A percentile compares a stretch with the other conserved stretches of the same genome.
phyloP scores from a whole-genome alignment of 169 alveolate genomes.

The Eimeria nieschulzi region DNA sequence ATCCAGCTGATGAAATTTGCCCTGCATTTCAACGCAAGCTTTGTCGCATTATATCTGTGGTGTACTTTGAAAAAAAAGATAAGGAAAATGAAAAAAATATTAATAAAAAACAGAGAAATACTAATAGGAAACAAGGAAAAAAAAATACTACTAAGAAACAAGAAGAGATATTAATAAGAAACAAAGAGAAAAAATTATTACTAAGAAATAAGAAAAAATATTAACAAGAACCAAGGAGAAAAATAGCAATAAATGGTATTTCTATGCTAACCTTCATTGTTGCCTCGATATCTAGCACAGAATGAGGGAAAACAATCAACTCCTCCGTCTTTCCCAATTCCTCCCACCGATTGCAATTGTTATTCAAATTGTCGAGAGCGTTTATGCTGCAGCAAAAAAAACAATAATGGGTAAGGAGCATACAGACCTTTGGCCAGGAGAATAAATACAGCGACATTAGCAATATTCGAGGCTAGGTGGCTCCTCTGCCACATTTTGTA shows the following conservation, averaged over 20 bases:
- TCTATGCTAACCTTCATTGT: background rate
- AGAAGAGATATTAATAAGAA: too few relatives aligned
- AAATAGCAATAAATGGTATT: too few relatives aligned
- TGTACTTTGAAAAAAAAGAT: too few relatives aligned
- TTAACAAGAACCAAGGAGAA: background rate
- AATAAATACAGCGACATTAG: too few relatives aligned
- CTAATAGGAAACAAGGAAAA: too few relatives aligned
- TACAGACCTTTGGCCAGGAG: too few relatives aligned
- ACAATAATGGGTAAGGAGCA: background rate
- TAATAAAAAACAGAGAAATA: too few relatives aligned
- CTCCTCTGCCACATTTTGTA: too few relatives aligned
- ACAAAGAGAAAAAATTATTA: background rate
- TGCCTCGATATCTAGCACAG: background rate
- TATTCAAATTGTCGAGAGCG: background rate
- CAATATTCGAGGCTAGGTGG: too few relatives aligned
- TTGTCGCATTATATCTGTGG: too few relatives aligned
- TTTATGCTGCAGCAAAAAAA: background rate
- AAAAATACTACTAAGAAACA: background rate
- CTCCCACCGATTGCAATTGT: constrained; percentile 2
- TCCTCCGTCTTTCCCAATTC: background rate
- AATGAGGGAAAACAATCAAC: background rate
- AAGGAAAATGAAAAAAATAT: too few relatives aligned
- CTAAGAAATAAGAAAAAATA: background rate
- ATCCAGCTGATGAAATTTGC: background rate
- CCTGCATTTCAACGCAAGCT: background rate